Conservation (phyloP, 495 filamentous ascomycete genomes). For the Xylaria scruposa region DNA sequence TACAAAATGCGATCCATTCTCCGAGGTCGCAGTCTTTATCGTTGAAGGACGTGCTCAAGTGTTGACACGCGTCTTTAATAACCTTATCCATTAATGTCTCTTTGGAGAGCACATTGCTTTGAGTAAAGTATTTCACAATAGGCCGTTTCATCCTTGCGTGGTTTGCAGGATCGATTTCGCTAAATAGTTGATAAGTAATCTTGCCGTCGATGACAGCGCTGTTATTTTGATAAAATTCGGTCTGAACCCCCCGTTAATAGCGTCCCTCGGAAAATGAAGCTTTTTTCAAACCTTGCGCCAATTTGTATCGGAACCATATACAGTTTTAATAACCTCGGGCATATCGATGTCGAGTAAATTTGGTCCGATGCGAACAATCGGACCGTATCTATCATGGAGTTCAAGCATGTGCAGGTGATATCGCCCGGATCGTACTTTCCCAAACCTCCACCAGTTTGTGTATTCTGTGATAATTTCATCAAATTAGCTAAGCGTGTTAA, state of each 20-base stretch:
- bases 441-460: background rate
- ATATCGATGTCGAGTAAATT: conserved; percentile 48
- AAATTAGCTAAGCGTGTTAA: background rate
- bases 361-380: conserved; percentile 47
- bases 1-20: conserved; percentile 37
- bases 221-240: conserved; percentile 44
- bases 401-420: conserved; percentile 2
- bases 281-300: background rate
- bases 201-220: conserved; percentile 42
- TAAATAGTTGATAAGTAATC: conserved; percentile 49
- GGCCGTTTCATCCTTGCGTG: conserved; percentile 44
- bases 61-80: conserved; percentile 38
- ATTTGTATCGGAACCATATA: conserved; percentile 31
- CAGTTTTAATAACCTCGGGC: conserved; percentile 36
- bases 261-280: background rate
- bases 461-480: background rate
- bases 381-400: conserved; percentile 49
- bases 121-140: conserved; percentile 43
- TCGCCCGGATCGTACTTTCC: background rate
- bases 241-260: conserved; percentile 34
- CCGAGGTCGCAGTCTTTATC: conserved; percentile 31
- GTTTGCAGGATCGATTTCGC: conserved; percentile 34
- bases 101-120: background rate
- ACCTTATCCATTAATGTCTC: background rate
- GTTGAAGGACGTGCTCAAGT: background rate